Evolutionary conservation across 345 rosid species (phyloP), one percentile per base, ranked within the genome.

Genomic region (Citrus cavaleriei): DNA sequence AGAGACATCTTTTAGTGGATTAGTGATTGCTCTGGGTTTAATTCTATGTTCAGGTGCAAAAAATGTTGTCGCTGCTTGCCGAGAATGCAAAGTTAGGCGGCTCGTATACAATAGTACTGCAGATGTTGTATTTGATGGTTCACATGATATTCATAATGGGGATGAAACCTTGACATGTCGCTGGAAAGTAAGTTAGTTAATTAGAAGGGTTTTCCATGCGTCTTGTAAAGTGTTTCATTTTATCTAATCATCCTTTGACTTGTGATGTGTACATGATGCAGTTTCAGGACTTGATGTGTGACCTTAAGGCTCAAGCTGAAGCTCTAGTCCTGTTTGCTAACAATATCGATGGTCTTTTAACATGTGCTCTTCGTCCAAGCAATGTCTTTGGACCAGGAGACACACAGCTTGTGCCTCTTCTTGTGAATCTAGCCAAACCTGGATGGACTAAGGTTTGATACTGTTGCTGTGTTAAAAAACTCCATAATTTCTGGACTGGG

Each of bases 221-320:
- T 80, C 77, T 72, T 65, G 14, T 75, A n/a, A 30, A 27, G 60
- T 42, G 38, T 64, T 16, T 72, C 57, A 73, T 73, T 54, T 12
- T 38, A 66, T 6, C 70, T 61, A 42, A 73, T 78, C 69, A 58
- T 82, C 77, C 37, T 49, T 85, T 19, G 59, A 46, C 72, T 55
- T 76, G 54, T 81, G 78, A 16, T 82, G 7, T 72, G 66, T 76
- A 13, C 78, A 68, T 68, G 63, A 72, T 86, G 80, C 90, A 95
- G 99, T 91, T 90, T 70, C 85, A 79, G 32, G 93, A 91, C 67
- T 82, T 74, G 83, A 63, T 90, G 84, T 91, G 79, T 85, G 99
- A 93, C 83, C 92, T 95, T 59, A 96, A 86, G 86, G 96, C 96
- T 88, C 98, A 96, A 85, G 97, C 98, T 37, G 99, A 96, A 83